Conservation (phyloP, 2,329 filamentous ascomycete genomes). For the Botrytis tulipae region DNA sequence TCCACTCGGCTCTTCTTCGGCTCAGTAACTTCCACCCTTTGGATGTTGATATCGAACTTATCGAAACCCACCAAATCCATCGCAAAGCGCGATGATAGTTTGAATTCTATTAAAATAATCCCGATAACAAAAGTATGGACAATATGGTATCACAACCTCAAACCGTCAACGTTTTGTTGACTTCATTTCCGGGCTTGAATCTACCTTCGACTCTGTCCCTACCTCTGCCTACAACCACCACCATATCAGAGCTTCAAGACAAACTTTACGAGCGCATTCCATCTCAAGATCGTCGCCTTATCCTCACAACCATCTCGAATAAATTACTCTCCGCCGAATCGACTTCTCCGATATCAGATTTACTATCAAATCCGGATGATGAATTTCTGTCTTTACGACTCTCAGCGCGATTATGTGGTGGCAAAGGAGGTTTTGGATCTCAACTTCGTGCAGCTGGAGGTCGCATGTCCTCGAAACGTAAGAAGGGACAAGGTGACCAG, state of each 20-base stretch:
- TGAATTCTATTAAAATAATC: not conserved
- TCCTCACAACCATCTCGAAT: slow-evolving; percentile 80
- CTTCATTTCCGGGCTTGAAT: slow-evolving; percentile 78
- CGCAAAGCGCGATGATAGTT: not conserved
- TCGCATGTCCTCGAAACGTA: slow-evolving; percentile 91
- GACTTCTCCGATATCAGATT: slow-evolving; percentile 54
- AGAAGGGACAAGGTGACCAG: slow-evolving; percentile 77
- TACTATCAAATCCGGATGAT: slow-evolving; percentile 57
- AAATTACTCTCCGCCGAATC: slow-evolving; percentile 61
- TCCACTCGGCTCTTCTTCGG: not conserved
- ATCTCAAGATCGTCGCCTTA: slow-evolving; percentile 57
- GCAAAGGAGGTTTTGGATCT: slow-evolving; percentile 96
- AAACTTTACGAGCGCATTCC: slow-evolving; percentile 62
- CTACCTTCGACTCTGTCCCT: slow-evolving; percentile 80
- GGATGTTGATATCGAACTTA: not conserved
- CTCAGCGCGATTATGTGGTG: slow-evolving; percentile 76
- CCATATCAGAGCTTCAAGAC: slow-evolving; percentile 65
- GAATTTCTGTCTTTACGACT: slow-evolving; percentile 81
- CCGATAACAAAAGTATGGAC: not conserved
- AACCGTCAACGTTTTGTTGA: slow-evolving; percentile 77
- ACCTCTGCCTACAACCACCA: slow-evolving; percentile 64
- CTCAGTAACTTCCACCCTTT: not conserved
- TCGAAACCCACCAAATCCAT: not conserved
- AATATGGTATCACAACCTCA: slow-evolving; percentile 52
- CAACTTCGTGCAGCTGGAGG: slow-evolving; percentile 95